Evolutionary conservation across 2,329 filamentous ascomycete genomes (phyloP).

Genomic region (Ambrosiella beaveri): DNA sequence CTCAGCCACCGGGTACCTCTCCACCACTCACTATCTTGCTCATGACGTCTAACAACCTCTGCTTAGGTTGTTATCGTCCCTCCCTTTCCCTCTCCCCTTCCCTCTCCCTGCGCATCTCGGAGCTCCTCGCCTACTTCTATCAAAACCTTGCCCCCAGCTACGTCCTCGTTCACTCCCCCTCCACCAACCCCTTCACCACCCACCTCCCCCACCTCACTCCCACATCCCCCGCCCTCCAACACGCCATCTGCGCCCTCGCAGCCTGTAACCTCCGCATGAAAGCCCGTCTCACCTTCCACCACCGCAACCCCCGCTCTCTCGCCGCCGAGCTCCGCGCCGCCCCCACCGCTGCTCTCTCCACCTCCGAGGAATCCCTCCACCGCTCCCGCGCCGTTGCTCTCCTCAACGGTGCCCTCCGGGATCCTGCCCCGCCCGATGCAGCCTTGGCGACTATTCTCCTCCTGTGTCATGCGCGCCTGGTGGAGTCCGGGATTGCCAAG

Average conservation of each 20-base stretch:
- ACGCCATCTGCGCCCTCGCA: slow-evolving; percentile 77
- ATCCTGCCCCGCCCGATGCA: slow-evolving; percentile 61
- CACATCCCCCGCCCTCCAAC: slow-evolving; percentile 67
- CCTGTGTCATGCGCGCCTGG: slow-evolving; percentile 82
- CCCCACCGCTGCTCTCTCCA: no score
- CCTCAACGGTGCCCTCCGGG: slow-evolving; percentile 68
- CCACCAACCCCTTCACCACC: slow-evolving; percentile 68
- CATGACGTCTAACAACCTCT: not conserved
- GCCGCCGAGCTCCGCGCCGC: slow-evolving; percentile 27
- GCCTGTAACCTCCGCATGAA: slow-evolving; percentile 85
- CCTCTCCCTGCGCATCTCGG: not conserved
- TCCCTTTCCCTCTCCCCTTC: not conserved
- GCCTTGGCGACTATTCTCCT: slow-evolving; percentile 75
- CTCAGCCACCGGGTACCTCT: no score
- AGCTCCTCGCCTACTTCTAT: slow-evolving; percentile 51
- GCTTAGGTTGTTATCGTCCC: not conserved
- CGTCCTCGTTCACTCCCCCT: slow-evolving; percentile 66
- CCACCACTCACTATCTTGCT: not conserved
- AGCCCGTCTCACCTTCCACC: slow-evolving; percentile 41
- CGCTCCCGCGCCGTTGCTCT: slow-evolving; percentile 61
- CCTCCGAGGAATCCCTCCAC: slow-evolving; percentile 60
- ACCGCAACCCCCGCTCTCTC: slow-evolving; percentile 36
- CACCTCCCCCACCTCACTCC: slow-evolving; percentile 66
- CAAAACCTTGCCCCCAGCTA: slow-evolving; percentile 83
- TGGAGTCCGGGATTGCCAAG: slow-evolving; percentile 79